Conservation (phyloP, 345 rosid species). For the Hibiscus tridactylites region DNA sequence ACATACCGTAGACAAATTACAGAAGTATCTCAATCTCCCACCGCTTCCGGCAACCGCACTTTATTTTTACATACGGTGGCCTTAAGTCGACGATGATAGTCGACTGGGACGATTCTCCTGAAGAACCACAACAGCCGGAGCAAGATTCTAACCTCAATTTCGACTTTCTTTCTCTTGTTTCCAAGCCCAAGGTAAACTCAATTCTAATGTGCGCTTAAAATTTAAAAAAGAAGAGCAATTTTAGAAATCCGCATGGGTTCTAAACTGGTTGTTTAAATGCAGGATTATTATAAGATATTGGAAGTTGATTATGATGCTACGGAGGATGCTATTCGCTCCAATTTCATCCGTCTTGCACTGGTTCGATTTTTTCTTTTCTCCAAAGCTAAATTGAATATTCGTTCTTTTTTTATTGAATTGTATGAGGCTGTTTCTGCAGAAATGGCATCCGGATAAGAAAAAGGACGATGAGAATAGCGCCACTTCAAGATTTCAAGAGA, state of each 20-base stretch:
- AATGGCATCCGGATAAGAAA: conserved; percentile 94
- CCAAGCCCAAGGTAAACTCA: conserved; percentile 51
- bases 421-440: conserved; percentile 34
- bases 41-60: background rate
- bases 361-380: conserved; percentile 19
- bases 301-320: conserved; percentile 74
- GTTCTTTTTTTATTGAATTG: background rate
- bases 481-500: conserved; percentile 85
- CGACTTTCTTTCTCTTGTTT: conserved; percentile 54
- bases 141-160: conserved; percentile 41
- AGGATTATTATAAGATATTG: conserved; percentile 88
- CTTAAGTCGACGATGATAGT: conserved; percentile 30
- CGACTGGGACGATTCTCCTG: conserved; percentile 23
- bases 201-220: background rate
- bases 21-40: background rate
- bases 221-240: background rate
- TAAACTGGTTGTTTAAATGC: conserved; percentile 7
- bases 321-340: conserved; percentile 85
- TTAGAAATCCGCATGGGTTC: background rate
- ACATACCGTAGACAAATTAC: background rate
- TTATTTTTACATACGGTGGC: background rate
- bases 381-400: background rate
- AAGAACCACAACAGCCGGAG: conserved; percentile 9
- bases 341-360: conserved; percentile 89
- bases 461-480: conserved; percentile 44